These are phyloP conservation scores for Lasiodiplodia sp. DNA, from an alignment of 2,329 filamentous ascomycete genomes.

Conservation along the genomic window DNA sequence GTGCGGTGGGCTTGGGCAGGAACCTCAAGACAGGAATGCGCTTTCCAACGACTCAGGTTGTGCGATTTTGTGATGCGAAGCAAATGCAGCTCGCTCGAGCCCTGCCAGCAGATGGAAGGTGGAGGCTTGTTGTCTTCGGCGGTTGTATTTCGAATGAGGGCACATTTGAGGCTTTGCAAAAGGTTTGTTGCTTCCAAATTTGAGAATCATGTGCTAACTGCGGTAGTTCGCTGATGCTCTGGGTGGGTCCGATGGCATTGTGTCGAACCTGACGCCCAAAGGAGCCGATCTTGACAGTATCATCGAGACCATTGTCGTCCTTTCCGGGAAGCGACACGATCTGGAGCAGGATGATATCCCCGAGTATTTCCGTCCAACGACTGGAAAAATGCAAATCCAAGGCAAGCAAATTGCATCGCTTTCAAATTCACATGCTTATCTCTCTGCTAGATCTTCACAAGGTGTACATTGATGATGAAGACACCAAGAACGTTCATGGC, in stretches of 20 bases:
- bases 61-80: conserved; percentile 67
- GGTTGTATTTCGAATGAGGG: conserved; percentile 41
- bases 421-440: conserved; percentile 34
- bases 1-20: conserved; percentile 45
- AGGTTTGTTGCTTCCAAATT: neutral
- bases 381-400: conserved; percentile 63
- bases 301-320: conserved; percentile 65
- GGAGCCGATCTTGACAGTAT: conserved; percentile 59
- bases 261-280: conserved; percentile 53
- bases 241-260: conserved; percentile 42
- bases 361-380: conserved; percentile 62
- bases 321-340: conserved; percentile 56
- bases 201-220: no score
- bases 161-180: conserved; percentile 19
- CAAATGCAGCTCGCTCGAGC: conserved; percentile 60
- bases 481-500: conserved; percentile 51
- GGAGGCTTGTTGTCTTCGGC: conserved; percentile 59
- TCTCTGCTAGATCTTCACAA: conserved; percentile 60
- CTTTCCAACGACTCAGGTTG: conserved; percentile 63
- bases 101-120: conserved; percentile 60
- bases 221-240: neutral
- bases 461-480: conserved; percentile 65
- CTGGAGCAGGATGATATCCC: conserved; percentile 64
- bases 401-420: conserved; percentile 47
- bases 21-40: conserved; percentile 56